Evolutionary conservation across 2,329 filamentous ascomycete genomes (phyloP).

Genomic region (Elsinoe arachidis): DNA sequence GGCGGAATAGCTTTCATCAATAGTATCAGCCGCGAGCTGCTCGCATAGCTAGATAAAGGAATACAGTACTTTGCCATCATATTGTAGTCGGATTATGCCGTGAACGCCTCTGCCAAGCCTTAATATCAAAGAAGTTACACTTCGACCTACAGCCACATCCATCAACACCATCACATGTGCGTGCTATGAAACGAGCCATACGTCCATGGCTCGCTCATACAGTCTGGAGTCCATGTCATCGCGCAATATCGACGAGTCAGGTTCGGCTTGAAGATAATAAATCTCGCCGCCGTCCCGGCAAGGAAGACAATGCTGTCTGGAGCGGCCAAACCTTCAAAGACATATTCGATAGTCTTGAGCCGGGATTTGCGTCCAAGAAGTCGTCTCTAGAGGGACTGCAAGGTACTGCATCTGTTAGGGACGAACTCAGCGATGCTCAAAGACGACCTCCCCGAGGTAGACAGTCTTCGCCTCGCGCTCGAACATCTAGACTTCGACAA

Average conservation of each 20-base stretch:
- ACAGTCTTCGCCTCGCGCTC: too few relatives aligned
- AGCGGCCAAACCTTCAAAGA: too few relatives aligned
- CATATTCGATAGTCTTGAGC: too few relatives aligned
- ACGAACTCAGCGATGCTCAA: too few relatives aligned
- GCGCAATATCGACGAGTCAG: neutral
- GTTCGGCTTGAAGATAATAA: too few relatives aligned
- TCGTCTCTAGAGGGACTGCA: too few relatives aligned
- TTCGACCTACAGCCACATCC: neutral
- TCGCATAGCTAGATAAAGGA: constrained; percentile 1
- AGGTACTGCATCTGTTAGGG: too few relatives aligned
- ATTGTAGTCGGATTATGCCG: neutral
- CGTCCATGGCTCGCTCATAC: neutral
- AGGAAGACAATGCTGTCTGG: too few relatives aligned
- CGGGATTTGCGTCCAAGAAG: too few relatives aligned
- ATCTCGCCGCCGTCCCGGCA: too few relatives aligned
- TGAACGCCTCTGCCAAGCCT: neutral
- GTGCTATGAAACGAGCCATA: neutral
- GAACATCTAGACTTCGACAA: too few relatives aligned
- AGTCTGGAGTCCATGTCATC: neutral
- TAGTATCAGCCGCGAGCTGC: constrained; percentile 22
- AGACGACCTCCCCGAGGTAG: too few relatives aligned
- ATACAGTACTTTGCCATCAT: neutral
- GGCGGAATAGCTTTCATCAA: constrained; percentile 41
- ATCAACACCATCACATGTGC: neutral
- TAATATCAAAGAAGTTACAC: neutral